A percentile compares a stretch with the other conserved stretches of the same genome.
These are phyloP conservation scores for Hysterangium stoloniferum DNA, from an alignment of 768 basidiomycete species.

Conservation along the genomic window DNA sequence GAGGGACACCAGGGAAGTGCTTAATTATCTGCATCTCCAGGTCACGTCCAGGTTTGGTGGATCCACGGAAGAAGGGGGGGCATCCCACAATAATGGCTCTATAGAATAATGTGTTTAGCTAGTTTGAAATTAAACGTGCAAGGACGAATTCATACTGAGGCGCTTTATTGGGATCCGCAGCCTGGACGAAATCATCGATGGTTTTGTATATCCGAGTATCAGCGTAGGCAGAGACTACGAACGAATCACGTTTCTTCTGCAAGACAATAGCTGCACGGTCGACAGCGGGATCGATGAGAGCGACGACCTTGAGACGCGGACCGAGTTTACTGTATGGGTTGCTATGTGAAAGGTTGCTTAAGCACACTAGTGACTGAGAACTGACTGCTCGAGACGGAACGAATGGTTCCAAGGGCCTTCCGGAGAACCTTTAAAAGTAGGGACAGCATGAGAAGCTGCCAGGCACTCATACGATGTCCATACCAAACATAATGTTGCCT, in stretches of 20 bases:
- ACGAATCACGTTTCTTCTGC: slow-evolving; percentile 84
- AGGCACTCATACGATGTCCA: slow-evolving; percentile 12
- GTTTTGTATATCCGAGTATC: slow-evolving; percentile 80
- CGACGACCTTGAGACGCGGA: slow-evolving; percentile 90
- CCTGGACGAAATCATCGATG: slow-evolving; percentile 76
- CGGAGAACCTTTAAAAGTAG: slow-evolving; percentile 52
- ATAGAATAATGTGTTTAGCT: background rate
- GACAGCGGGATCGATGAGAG: slow-evolving; percentile 84
- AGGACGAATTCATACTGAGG: slow-evolving; percentile 34
- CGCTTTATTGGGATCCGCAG: slow-evolving; percentile 51
- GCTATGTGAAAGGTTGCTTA: slow-evolving; percentile 11
- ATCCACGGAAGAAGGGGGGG: slow-evolving; percentile 91
- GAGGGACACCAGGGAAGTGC: slow-evolving; percentile 77
- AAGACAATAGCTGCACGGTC: slow-evolving; percentile 77
- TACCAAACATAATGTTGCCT: slow-evolving; percentile 98
- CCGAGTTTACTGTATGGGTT: slow-evolving; percentile 70
- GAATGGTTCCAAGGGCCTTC: slow-evolving; percentile 94
- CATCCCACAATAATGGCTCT: slow-evolving; percentile 84
- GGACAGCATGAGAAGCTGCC: background rate
- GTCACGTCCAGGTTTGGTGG: slow-evolving; percentile 65
- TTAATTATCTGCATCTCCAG: slow-evolving; percentile 84
- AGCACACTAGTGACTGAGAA: slow-evolving; percentile 10
- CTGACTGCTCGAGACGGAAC: slow-evolving; percentile 83
- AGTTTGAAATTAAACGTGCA: background rate
- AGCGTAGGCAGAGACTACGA: slow-evolving; percentile 90